Base-by-base conservation (phyloP, 2,329 filamentous ascomycete species). In the Fusarium sp. region DNA sequence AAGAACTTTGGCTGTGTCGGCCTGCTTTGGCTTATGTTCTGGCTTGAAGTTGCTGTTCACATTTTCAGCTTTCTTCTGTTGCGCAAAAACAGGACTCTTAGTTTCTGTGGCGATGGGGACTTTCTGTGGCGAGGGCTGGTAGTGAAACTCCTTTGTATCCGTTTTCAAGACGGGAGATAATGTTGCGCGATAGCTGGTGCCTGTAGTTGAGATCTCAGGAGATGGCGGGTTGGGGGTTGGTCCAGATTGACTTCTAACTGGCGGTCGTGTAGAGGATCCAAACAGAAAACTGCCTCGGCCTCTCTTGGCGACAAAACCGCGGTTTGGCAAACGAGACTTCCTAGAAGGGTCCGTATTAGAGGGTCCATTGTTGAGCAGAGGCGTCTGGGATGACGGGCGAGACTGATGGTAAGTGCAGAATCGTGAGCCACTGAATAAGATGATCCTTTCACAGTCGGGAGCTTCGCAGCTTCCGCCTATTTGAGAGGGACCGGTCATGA, bases 351-450 rank as follows among this genome's bases (percentile, higher is more conserved):
- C 46, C 35, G 52, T 36, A 24, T 7, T 39, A 43, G 53, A 40
- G 12, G 26, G 32, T 13, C 25, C 29, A 42, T 42, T 41, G 22
- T 41, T 49, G 26, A 24, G 9, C 13, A 38, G 24, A 42, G 32
- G 15, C 6, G 24, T 22, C 19, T 32, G 38, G 22, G 43, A 53
- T 13, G 43, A 53, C 11, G 36, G 36, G 38, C 32, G 36, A n/a
- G 24, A 34, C 26, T 61, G 44, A 41, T 69, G 67, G 6, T n/a
- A 10, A 24, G 52, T 38, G 22, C 68, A 70, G 40, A 63, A 67
- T 19, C 9, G 38, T 11, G 65, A 67, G 36, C 39, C 50, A 42
- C 36, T 41, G 31, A 58, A 41, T 15, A 58, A 44, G 15, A 70
- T 35, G 10, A 36, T 60, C n/a, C 31, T 55, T n/a, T 43, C 28